A percentile compares a stretch with the other conserved stretches of the same genome.
Conservation (phyloP, 2,329 filamentous ascomycete species). For the Ceratocystis diversiconidia region DNA sequence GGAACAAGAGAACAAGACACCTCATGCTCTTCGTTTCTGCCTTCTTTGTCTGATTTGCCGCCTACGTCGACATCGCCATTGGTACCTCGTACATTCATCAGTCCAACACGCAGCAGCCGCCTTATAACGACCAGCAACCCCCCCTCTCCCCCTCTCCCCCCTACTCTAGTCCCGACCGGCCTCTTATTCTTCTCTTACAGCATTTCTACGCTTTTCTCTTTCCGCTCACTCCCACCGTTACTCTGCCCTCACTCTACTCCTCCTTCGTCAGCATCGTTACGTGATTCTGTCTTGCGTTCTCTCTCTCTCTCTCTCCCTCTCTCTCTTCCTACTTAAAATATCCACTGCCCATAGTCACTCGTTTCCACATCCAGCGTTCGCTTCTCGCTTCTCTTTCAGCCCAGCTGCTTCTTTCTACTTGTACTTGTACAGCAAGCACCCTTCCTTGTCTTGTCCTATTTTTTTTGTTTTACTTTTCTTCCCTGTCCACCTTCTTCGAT, state of each 20-base stretch:
- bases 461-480: neutral
- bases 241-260: neutral
- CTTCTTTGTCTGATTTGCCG: no score
- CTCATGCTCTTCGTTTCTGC: no score
- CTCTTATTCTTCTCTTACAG: neutral
- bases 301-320: neutral
- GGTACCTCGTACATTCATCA: neutral
- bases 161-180: neutral
- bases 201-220: no score
- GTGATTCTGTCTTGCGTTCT: neutral
- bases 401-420: no score
- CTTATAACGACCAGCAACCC: neutral
- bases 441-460: no score
- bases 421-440: no score
- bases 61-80: no score
- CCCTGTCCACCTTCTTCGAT: neutral
- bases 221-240: no score
- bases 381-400: neutral
- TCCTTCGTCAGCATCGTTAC: neutral
- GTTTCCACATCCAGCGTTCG: neutral
- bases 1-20: no score
- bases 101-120: neutral
- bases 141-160: neutral
- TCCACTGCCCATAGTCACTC: conserved; percentile 1
- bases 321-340: neutral